Evolutionary conservation across 768 basidiomycete genomes (phyloP), one percentile per base, ranked within the genome.

Genomic region (Asterophora lycoperdoides): DNA sequence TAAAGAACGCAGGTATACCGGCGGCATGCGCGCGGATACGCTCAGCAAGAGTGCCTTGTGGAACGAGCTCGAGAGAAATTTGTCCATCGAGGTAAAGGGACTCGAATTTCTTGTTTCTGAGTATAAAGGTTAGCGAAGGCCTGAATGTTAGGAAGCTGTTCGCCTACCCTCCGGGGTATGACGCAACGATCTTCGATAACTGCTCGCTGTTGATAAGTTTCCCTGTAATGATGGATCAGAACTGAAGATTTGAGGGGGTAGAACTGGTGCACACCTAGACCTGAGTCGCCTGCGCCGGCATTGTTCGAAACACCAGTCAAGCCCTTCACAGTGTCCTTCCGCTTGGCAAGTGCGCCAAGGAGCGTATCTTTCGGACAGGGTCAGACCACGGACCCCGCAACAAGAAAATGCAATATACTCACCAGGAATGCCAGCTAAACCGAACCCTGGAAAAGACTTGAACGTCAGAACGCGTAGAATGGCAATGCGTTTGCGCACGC

Each of bases 1-100:
- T 95, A 68, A 75, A 94, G 73, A 96, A 93, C n/a, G 86, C 91
- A 14, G 93, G 92, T 51, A 93, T 91, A 43, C 93, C 93, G 9
- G 90, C 88, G 8, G 90, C 92, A 49, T 90, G 87, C 6, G 93
- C 88, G 30, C 92, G 85, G 52, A 93, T 74, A 49, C 92, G 84
- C 61, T 93, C 93, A 13, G 86, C 83, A 37, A 96, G 80, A 11
- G 91, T 93, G 8, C 92, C 93, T 68, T 96, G 93, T 3, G 93
- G 93, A 20, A 90, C 89, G 17, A 95, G 83, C 59, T 95, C 93
- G 30, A 94, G 70, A 8, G 86, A 83, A 50, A 95, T 84, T 55
- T 84, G 68, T 46, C 93, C 93, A 10, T 77, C 75, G 43, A 95
- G 79, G 67, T 90, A 96, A 50, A 85, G 70, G 10, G 77, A 66